Evolutionary conservation across 2,329 filamentous ascomycete species (phyloP).

Genomic region (Ophiocordyceps camponoti-leonardi): DNA sequence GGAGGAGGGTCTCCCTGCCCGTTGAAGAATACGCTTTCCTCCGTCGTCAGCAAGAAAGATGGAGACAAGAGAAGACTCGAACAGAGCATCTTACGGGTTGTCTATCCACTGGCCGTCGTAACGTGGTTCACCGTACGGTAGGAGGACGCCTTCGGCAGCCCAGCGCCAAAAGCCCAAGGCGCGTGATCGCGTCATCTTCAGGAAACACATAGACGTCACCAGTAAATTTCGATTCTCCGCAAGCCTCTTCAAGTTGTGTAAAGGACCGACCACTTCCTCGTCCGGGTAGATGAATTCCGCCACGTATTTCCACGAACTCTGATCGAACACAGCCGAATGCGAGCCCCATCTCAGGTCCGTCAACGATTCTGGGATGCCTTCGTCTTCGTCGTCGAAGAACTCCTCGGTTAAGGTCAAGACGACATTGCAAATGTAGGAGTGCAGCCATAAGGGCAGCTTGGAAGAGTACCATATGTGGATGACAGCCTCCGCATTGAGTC

Average conservation of each 20-base stretch:
- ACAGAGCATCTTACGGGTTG: slow-evolving; percentile 8
- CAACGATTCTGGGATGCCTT: no score
- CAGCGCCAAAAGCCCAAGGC: slow-evolving; percentile 5
- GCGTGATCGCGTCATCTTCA: slow-evolving; percentile 7
- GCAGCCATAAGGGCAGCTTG: slow-evolving; percentile 3
- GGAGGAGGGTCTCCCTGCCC: background rate
- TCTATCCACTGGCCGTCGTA: slow-evolving; percentile 1
- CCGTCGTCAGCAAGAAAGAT: background rate
- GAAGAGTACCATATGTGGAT: slow-evolving; percentile 12
- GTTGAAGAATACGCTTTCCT: slow-evolving; percentile 6
- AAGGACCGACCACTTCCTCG: no score
- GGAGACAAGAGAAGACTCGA: background rate
- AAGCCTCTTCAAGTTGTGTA: no score
- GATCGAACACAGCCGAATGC: no score
- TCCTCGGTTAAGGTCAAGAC: background rate
- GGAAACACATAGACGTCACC: background rate
- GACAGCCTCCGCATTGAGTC: slow-evolving; percentile 7
- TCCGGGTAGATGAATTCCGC: no score
- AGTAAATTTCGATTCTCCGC: no score
- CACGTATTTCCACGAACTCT: no score
- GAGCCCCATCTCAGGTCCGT: no score
- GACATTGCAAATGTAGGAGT: slow-evolving; percentile 3
- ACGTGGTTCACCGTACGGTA: slow-evolving; percentile 8
- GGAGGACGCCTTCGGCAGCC: slow-evolving; percentile 7
- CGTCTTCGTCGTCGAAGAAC: slow-evolving; percentile 1